Evolutionary conservation across 805 yeast species (phyloP), one percentile per base, ranked within the genome.

Genomic region (Scheffersomyces ergatensis): DNA sequence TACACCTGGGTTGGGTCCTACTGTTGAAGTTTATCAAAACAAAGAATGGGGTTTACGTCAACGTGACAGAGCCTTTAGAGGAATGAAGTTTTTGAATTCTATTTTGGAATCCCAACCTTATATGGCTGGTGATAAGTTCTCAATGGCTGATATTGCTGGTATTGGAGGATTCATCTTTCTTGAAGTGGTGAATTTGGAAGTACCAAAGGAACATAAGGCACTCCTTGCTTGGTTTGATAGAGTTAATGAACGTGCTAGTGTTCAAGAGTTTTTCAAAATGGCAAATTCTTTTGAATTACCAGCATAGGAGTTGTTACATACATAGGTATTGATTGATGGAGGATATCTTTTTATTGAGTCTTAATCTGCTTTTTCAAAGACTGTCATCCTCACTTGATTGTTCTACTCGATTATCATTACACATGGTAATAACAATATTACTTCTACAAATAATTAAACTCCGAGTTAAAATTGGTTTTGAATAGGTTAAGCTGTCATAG

Each of bases 61-160:
- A 17, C 5, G 13, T 12, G 38, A 34, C 6, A 39, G 27, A 30
- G 43, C 33, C 3, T 15, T 35, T 2, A 39, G 20, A 21, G 38
- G 38, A 21, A 14, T 32, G 18, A 24, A 17, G 27, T 21, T 18
- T 13, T 30, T 39, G 21, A 29, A 39, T 31, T 27, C 34, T 11
- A 3, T 39, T 13, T 35, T 39, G 24, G 20, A 34, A 23, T 31
- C 23, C 4, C 26, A 36, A 35, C 43, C 43, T 16, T 39, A 23
- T 20, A 19, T 39, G n/a, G 38, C 38, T 4, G 38, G 43, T 21
- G 43, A 39, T 23, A 18, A 14, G 13, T 34, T 39, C 17, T 29
- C 43, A 5, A 39, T 39, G 43, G 43, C 43, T 14, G 43, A 39
- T 30, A 16, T 20, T 15, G 36, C 43, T 7, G 24, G 19, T 23